Conservation (phyloP, 768 basidiomycete species). For the Naganishia vaughanmartiniae region DNA sequence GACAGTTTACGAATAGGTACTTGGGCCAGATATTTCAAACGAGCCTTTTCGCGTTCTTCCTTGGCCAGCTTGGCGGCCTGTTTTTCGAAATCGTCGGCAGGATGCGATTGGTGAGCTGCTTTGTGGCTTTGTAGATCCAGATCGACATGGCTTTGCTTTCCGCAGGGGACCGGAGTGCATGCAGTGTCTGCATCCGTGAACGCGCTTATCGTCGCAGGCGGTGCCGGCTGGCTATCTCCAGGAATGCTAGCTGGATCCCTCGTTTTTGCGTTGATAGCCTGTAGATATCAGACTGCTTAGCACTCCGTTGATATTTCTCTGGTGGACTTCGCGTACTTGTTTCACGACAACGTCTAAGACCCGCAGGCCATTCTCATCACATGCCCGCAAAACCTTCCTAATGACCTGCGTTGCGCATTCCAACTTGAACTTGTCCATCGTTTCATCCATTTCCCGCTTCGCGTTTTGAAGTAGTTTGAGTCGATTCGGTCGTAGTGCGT, state of each 20-base stretch:
- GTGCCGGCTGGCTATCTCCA: background rate
- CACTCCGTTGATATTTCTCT: background rate
- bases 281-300: background rate
- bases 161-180: background rate
- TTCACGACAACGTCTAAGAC: conserved; percentile 6
- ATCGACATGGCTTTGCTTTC: background rate
- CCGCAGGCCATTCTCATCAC: conserved; percentile 7
- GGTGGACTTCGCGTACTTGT: background rate
- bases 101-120: no score
- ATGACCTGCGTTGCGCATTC: background rate
- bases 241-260: background rate
- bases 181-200: background rate
- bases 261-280: background rate
- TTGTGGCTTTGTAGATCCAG: background rate
- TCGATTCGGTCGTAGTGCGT: conserved; percentile 2
- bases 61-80: background rate
- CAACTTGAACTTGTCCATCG: background rate
- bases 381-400: background rate
- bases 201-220: background rate
- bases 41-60: conserved; percentile 9
- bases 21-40: background rate
- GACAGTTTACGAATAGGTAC: background rate
- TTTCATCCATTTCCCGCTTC: background rate
- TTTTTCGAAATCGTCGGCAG: background rate
- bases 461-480: background rate